A percentile compares a stretch with the other conserved stretches of the same genome.
These are phyloP conservation scores for Candida railenensis DNA, from an alignment of 805 yeast genomes.

Conservation along the genomic window DNA sequence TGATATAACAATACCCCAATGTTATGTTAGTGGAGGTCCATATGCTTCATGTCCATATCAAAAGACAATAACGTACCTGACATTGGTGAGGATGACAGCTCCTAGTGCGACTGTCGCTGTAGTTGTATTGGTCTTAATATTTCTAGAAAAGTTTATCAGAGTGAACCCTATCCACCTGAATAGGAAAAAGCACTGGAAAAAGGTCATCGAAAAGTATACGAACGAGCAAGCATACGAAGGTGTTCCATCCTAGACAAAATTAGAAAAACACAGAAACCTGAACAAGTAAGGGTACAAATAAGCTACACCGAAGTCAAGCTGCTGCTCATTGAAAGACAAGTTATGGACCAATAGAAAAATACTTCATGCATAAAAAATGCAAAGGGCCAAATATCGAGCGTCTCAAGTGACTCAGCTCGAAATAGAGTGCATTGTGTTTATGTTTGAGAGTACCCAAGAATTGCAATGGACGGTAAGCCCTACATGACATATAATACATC, in stretches of 20 bases:
- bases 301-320: too few species aligned
- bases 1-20: conserved; percentile 66
- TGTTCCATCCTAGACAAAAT: conserved; percentile 60
- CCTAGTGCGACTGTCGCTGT: conserved; percentile 65
- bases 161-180: conserved; percentile 70
- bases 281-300: too few species aligned
- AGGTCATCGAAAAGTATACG: conserved; percentile 51
- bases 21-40: conserved; percentile 88
- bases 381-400: too few species aligned
- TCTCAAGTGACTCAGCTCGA: too few species aligned
- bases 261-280: not conserved
- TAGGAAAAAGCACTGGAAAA: conserved; percentile 63
- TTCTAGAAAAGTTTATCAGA: conserved; percentile 52
- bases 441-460: too few species aligned
- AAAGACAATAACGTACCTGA: conserved; percentile 49
- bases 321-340: too few species aligned
- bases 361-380: too few species aligned
- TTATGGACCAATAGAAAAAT: too few species aligned
- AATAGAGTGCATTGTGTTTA: too few species aligned
- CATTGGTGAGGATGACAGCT: conserved; percentile 61
- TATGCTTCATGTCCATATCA: conserved; percentile 78
- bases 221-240: conserved; percentile 77
- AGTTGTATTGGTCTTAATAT: conserved; percentile 49
- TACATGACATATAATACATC: too few species aligned
- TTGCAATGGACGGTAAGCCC: too few species aligned